phyloP scores from a whole-genome alignment of 2,329 filamentous ascomycete genomes.

The Penicillium sp. region DNA sequence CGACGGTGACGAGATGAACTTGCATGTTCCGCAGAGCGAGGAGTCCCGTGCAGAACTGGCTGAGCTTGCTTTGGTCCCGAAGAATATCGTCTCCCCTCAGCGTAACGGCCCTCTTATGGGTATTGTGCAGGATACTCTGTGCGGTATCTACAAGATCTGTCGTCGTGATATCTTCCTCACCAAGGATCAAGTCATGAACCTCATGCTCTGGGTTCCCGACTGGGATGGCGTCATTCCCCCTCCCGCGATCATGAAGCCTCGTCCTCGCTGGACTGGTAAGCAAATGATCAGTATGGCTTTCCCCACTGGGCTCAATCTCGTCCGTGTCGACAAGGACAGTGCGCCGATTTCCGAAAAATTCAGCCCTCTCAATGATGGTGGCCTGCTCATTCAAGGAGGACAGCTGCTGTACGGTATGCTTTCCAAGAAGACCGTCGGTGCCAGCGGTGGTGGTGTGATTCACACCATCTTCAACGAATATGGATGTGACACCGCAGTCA shows the following conservation, averaged over 20 bases:
- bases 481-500: slow-evolving; percentile 82
- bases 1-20: slow-evolving; percentile 99
- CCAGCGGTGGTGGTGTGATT: slow-evolving; percentile 85
- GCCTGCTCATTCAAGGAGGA: slow-evolving; percentile 81
- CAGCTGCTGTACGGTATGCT: slow-evolving; percentile 89
- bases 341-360: slow-evolving; percentile 59
- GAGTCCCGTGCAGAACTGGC: slow-evolving; percentile 94
- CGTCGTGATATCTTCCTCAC: slow-evolving; percentile 89
- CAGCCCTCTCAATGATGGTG: slow-evolving; percentile 74
- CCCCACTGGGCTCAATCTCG: slow-evolving; percentile 79
- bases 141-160: slow-evolving; percentile 95
- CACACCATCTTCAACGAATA: slow-evolving; percentile 97
- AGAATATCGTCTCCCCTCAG: slow-evolving; percentile 98
- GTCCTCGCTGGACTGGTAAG: slow-evolving; percentile 96
- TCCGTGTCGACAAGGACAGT: slow-evolving; percentile 69
- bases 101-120: slow-evolving; percentile 98
- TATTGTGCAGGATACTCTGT: slow-evolving; percentile 97
- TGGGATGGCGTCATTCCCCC: slow-evolving; percentile 96
- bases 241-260: slow-evolving; percentile 91
- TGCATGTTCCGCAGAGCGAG: slow-evolving; percentile 97
- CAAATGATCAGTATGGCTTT: slow-evolving; percentile 95
- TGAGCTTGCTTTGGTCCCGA: slow-evolving; percentile 94
- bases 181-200: slow-evolving; percentile 92
- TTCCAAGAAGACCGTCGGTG: slow-evolving; percentile 93
- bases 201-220: slow-evolving; percentile 95